Percentiles rank a stretch among this genome's conserved stretches.
Conservation (phyloP, 1,284 basidiomycete species). For the Malassezia restricta region DNA sequence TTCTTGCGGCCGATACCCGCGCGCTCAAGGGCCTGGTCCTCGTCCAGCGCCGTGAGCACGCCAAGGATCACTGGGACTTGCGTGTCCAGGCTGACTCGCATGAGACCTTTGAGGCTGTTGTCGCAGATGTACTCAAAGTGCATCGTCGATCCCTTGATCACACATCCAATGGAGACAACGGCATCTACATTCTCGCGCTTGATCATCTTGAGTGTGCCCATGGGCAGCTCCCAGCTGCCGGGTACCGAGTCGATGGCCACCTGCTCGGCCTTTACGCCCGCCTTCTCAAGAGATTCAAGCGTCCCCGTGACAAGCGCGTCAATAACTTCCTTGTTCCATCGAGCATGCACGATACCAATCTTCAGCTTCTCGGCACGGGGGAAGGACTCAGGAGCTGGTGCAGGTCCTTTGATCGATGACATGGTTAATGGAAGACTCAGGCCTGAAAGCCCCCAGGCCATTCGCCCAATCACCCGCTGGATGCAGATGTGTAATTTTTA, state of each 20-base stretch:
- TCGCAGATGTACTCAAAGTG: slow-evolving; percentile 72
- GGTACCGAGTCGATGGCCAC: slow-evolving; percentile 85
- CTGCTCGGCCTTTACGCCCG: slow-evolving; percentile 76
- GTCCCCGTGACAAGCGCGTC: slow-evolving; percentile 69
- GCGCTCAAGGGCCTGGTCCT: slow-evolving; percentile 84
- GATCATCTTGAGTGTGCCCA: slow-evolving; percentile 51
- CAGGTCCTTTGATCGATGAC: slow-evolving; percentile 35
- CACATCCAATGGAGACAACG: slow-evolving; percentile 86
- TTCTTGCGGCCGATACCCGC: slow-evolving; percentile 62
- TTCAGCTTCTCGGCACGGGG: slow-evolving; percentile 31
- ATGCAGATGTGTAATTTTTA: too few relatives aligned
- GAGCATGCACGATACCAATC: slow-evolving; percentile 44
- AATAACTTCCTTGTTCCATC: slow-evolving; percentile 76
- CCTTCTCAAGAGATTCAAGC: slow-evolving; percentile 62
- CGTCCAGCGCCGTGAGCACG: slow-evolving; percentile 79
- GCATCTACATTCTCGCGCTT: slow-evolving; percentile 53
- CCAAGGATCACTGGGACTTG: slow-evolving; percentile 94
- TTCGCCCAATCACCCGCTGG: too few relatives aligned
- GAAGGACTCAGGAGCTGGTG: slow-evolving; percentile 37
- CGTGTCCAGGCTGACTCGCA: slow-evolving; percentile 83
- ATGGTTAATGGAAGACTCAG: not conserved
- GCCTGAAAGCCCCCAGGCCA: too few relatives aligned
- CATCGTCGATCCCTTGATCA: slow-evolving; percentile 65
- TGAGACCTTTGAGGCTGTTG: slow-evolving; percentile 76
- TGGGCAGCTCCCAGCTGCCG: slow-evolving; percentile 50